These are phyloP conservation scores for Sporobolus alterniflorus DNA, from an alignment of 202 grass and related monocot species.

Conservation along the genomic window DNA sequence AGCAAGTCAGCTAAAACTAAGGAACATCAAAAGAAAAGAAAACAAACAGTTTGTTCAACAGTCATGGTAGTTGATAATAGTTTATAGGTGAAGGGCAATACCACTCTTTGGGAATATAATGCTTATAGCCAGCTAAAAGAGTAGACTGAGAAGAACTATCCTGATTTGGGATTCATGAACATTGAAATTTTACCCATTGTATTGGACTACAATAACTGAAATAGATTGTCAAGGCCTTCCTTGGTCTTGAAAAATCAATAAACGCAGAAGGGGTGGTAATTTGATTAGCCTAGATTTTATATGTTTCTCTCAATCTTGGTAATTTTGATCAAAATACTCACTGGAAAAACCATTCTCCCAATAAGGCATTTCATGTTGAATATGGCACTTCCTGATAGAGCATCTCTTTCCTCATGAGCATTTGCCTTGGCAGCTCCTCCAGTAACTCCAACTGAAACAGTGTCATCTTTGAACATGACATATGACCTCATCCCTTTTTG, in stretches of 20 bases:
- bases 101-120: not conserved
- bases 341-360: constrained; percentile 67
- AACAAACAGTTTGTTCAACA: too few relatives aligned
- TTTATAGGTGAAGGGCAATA: not conserved
- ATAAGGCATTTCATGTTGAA: constrained; percentile 79
- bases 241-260: not conserved
- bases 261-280: not conserved
- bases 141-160: too few relatives aligned
- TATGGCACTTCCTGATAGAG: constrained; percentile 78
- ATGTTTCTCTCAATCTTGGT: too few relatives aligned
- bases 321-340: too few relatives aligned
- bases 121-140: not conserved
- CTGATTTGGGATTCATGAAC: too few relatives aligned
- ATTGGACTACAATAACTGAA: not conserved
- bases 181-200: not conserved
- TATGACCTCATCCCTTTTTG: constrained; percentile 75
- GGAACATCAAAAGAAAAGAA: too few relatives aligned
- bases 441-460: constrained; percentile 59
- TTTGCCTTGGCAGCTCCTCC: constrained; percentile 45
- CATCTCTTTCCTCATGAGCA: constrained; percentile 53
- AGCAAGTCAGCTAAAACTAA: too few relatives aligned
- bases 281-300: not conserved
- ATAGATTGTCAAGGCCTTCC: not conserved
- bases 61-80: not conserved
- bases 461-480: constrained; percentile 80